phyloP scores from a whole-genome alignment of 2,329 filamentous ascomycete genomes.

The Paraphaeosphaeria minitans region DNA sequence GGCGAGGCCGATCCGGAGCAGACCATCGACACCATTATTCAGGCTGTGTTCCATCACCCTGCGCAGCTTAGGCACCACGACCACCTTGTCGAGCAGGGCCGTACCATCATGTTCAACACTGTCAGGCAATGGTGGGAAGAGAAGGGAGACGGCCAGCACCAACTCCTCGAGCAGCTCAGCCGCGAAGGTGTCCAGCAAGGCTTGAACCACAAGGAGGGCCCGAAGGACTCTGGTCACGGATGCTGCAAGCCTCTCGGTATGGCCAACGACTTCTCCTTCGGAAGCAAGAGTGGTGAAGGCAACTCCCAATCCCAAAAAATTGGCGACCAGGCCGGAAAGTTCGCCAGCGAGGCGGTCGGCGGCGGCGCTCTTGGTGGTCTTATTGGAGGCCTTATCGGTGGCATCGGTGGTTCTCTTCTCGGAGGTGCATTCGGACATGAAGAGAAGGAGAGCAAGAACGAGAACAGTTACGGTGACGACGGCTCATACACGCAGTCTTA shows the following conservation, averaged over 20 bases:
- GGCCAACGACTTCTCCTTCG: conserved; percentile 61
- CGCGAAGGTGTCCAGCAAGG: conserved; percentile 77
- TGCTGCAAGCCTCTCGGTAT: conserved; percentile 81
- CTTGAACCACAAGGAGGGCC: conserved; percentile 84
- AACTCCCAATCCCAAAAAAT: conserved; percentile 38
- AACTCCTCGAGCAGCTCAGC: conserved; percentile 75
- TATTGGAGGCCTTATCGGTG: conserved; percentile 69
- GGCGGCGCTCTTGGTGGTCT: conserved; percentile 72
- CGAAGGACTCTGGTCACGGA: conserved; percentile 82
- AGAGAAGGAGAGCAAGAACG: conserved; percentile 60
- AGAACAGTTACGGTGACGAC: conserved; percentile 61
- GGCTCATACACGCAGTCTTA: conserved; percentile 66
- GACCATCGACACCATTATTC: conserved; percentile 75
- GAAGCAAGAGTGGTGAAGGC: conserved; percentile 50
- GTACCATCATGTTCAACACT: conserved; percentile 75
- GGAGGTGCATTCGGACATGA: conserved; percentile 61
- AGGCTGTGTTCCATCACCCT: conserved; percentile 86
- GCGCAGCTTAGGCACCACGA: conserved; percentile 73
- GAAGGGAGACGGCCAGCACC: conserved; percentile 68
- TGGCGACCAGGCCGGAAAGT: conserved; percentile 52
- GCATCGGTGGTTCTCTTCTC: conserved; percentile 65
- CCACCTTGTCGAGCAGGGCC: conserved; percentile 74
- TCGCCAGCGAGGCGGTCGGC: conserved; percentile 64
- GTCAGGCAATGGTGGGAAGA: conserved; percentile 83
- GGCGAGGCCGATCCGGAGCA: conserved; percentile 74